A percentile compares a stretch with the other conserved stretches of the same genome.
Evolutionary conservation across 306 rosid species (phyloP).

Genomic region (Mimosa pudica): DNA sequence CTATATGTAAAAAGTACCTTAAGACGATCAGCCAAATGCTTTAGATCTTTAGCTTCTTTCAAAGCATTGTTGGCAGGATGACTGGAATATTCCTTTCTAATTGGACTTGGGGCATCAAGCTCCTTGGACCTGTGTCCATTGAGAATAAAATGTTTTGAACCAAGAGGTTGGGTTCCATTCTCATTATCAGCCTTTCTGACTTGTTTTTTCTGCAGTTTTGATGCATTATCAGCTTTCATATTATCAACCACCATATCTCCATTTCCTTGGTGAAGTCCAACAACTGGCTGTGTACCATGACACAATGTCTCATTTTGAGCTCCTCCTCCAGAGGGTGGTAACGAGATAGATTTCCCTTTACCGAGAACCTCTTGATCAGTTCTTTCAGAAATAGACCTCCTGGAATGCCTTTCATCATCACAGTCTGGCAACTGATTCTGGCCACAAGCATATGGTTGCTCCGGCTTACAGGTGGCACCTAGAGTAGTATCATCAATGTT

Average conservation of each 20-base stretch:
- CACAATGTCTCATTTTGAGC: slow-evolving; percentile 47
- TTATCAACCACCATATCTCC: slow-evolving; percentile 55
- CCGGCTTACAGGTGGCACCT: slow-evolving; percentile 49
- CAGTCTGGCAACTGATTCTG: slow-evolving; percentile 59
- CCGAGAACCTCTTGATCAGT: slow-evolving; percentile 62
- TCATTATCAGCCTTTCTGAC: slow-evolving; percentile 63
- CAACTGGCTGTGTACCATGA: slow-evolving; percentile 55
- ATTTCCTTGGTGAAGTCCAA: slow-evolving; percentile 60
- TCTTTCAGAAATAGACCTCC: slow-evolving; percentile 58
- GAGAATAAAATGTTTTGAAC: slow-evolving; percentile 63
- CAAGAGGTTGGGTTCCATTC: slow-evolving; percentile 62
- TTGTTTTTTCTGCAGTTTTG: slow-evolving; percentile 60
- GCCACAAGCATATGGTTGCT: slow-evolving; percentile 42
- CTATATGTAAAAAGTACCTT: slow-evolving; percentile 53
- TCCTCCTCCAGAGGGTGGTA: slow-evolving; percentile 66
- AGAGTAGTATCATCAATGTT: slow-evolving; percentile 48
- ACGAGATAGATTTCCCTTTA: slow-evolving; percentile 55
- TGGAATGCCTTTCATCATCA: slow-evolving; percentile 60
- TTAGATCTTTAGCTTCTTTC: slow-evolving; percentile 90
- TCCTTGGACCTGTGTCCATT: slow-evolving; percentile 73
- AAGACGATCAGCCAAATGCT: slow-evolving; percentile 90
- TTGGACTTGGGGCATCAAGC: slow-evolving; percentile 80
- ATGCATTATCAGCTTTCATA: slow-evolving; percentile 55
- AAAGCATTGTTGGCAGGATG: slow-evolving; percentile 76
- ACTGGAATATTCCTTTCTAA: slow-evolving; percentile 73